Conservation (phyloP, 768 basidiomycete species). For the Termitomyces bulborhizus region DNA sequence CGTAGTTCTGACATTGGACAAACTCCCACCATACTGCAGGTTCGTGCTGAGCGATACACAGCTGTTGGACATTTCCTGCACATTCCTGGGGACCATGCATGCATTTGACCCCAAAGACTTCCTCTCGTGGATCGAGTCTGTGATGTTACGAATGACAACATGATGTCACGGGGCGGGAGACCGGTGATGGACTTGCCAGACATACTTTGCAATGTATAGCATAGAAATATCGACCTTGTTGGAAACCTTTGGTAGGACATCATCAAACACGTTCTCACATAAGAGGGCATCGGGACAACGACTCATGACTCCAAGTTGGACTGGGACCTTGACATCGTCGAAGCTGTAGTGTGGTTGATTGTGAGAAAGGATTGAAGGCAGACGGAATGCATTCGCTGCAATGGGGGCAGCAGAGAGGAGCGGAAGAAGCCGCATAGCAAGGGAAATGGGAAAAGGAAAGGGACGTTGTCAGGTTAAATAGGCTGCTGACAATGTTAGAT, state of each 20-base stretch:
- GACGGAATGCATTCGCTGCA: constrained; percentile 2
- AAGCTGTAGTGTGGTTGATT: background rate
- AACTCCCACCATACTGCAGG: constrained; percentile 76
- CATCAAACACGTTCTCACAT: constrained; percentile 74
- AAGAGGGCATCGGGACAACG: constrained; percentile 75
- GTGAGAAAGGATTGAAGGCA: constrained; percentile 5
- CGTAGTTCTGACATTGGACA: constrained; percentile 72
- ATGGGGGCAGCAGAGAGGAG: constrained; percentile 2
- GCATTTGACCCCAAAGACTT: constrained; percentile 75
- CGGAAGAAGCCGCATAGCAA: constrained; percentile 2
- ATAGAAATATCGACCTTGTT: constrained; percentile 65
- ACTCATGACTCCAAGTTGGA: constrained; percentile 49
- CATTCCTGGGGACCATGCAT: constrained; percentile 81
- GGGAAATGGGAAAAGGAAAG: constrained; percentile 1
- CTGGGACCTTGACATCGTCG: constrained; percentile 34
- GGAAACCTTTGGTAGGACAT: constrained; percentile 55
- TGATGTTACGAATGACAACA: background rate
- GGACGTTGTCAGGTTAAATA: background rate
- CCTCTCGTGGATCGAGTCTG: constrained; percentile 59
- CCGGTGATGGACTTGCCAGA: constrained; percentile 4
- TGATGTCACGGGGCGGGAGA: background rate
- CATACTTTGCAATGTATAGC: constrained; percentile 71
- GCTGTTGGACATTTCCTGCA: constrained; percentile 82
- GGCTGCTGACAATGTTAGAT: constrained; percentile 3
- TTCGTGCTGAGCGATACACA: constrained; percentile 68